Base-by-base conservation (phyloP, 768 basidiomycete species). In the Rhodosporidiobolus odoratus region DNA sequence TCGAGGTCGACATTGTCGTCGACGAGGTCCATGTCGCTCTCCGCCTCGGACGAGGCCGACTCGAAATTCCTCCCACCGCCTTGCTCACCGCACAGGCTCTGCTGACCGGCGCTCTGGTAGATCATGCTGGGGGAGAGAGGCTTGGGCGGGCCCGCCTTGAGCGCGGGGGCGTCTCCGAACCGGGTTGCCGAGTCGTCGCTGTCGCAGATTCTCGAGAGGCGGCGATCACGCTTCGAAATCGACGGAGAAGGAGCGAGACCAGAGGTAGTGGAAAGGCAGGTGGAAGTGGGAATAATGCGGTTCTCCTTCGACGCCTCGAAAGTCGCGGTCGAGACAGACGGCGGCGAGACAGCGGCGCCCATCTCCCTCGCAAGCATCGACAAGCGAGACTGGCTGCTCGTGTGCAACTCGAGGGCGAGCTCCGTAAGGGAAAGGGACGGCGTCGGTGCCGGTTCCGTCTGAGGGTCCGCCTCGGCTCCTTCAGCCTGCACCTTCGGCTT, bases 391-490 rank as follows among this genome's bases (percentile, higher is more conserved):
- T 60, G 62, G 23, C 62, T 40, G 32, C 66, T 63, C 38, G 53
- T 72, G 63, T 72, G 71, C 30, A 68, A 41, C 45, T 68, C 66
- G 27, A 72, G 62, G 0, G 66, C 62, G 53, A 57, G 52, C 45
- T 50, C 34, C 5, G 71, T 72, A 21, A 72, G 58, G 16, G 58
- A 19, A 12, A n/a, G 43, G 13, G 56, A 19, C 45, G 35, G 2
- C 23, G 8, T 9, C 27, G 27, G 2, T 40, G 50, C 17, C 38
- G 38, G 19, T 17, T n/a, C 32, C 9, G 35, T 48, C 23, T 17
- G 27, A 37, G 17, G 25, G 27, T 43, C 27, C 34, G 62, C 52
- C n/a, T 6, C 52, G 12, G n/a, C 52, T 1, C 30, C 23, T 23
- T 19, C 19, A 17, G 32, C n/a, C n/a, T n/a, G n/a, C n/a, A n/a